These are phyloP conservation scores for Byssochlamys sp. DNA, from an alignment of 2,329 filamentous ascomycete species.

Conservation along the genomic window DNA sequence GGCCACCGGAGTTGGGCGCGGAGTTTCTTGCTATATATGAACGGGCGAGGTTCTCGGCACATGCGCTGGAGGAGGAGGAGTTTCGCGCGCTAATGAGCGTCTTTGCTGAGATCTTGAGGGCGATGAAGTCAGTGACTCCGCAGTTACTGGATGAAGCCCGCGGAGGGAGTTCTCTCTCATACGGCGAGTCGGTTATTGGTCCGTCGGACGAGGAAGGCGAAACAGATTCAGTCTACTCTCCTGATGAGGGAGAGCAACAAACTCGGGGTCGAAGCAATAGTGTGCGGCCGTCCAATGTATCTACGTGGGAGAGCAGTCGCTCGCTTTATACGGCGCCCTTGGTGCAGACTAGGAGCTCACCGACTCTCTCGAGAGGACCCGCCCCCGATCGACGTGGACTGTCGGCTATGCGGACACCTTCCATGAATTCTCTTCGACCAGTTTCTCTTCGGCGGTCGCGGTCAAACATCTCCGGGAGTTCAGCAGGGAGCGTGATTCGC, in stretches of 20 bases:
- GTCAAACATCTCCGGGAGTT: slow-evolving; percentile 25
- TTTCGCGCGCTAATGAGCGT: slow-evolving; percentile 74
- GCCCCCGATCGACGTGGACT: slow-evolving; percentile 1
- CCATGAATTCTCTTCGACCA: slow-evolving; percentile 24
- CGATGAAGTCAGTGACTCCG: slow-evolving; percentile 58
- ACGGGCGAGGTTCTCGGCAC: slow-evolving; percentile 68
- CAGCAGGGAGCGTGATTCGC: slow-evolving; percentile 32
- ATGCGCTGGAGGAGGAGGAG: slow-evolving; percentile 55
- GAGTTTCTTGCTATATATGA: slow-evolving; percentile 72
- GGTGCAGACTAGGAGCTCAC: slow-evolving; percentile 12
- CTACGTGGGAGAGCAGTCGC: slow-evolving; percentile 19
- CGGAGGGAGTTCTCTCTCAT: slow-evolving; percentile 13
- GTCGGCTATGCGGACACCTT: slow-evolving; percentile 22
- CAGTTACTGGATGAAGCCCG: slow-evolving; percentile 38
- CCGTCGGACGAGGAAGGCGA: slow-evolving; percentile 32
- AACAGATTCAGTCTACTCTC: slow-evolving; percentile 20
- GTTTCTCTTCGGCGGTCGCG: slow-evolving; percentile 24
- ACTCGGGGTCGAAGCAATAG: slow-evolving; percentile 17
- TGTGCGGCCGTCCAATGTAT: slow-evolving; percentile 17
- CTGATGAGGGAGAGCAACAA: slow-evolving; percentile 10
- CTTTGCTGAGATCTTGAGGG: slow-evolving; percentile 70
- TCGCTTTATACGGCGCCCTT: slow-evolving; percentile 20
- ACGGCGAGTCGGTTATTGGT: slow-evolving; percentile 27
- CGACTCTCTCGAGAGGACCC: slow-evolving; percentile 6
- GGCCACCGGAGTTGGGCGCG: slow-evolving; percentile 39